Evolutionary conservation across 2,329 filamentous ascomycete genomes (phyloP), one percentile per base, ranked within the genome.

Genomic region (Trichophyton benhamiae): DNA sequence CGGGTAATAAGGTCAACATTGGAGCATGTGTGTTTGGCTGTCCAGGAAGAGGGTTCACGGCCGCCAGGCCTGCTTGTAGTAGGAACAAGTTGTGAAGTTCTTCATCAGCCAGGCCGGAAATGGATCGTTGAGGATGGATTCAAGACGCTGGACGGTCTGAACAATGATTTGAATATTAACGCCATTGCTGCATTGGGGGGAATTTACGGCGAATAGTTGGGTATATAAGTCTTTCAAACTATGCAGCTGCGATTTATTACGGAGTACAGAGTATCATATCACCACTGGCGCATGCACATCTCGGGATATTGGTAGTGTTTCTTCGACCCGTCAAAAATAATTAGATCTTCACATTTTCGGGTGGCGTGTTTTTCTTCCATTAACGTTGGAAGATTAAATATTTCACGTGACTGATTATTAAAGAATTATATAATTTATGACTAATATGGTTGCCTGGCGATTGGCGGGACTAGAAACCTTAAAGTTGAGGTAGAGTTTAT

Each of bases 101-200:
- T 97, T 62, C 81, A 86, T 65, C 79, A 82, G 41, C 77, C 75
- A 61, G 81, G 80, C 1, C 80, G 84, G 68, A 83, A 84, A 62
- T 96, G 92, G 92, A 77, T 81, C 0, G 88, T 96, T 0, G 91
- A 96, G 72, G 91, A 96, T 57, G 91, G 91, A 0, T 95, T 95
- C 69, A 80, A 80, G 65, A 88, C 86, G 0, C 72, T 96, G 60
- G 87, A 92, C 62, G 76, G 73, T 33, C 62, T 81, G 48, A 42
- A 52, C 11, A 36, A 20, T 9, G 67, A 68, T 38, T 49, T 64
- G 3, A 67, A 71, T 36, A 63, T 66, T 15, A 33, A 62, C 33
- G 58, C 64, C 59, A n/a, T 63, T 58, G 15, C 13, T 6, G 46
- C 46, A 52, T 30, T 52, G 20, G 46, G 46, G 30, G 46, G 46